Evolutionary conservation across 768 basidiomycete species (phyloP), one percentile per base, ranked within the genome.

Genomic region (Macrolepiota dolichaula): DNA sequence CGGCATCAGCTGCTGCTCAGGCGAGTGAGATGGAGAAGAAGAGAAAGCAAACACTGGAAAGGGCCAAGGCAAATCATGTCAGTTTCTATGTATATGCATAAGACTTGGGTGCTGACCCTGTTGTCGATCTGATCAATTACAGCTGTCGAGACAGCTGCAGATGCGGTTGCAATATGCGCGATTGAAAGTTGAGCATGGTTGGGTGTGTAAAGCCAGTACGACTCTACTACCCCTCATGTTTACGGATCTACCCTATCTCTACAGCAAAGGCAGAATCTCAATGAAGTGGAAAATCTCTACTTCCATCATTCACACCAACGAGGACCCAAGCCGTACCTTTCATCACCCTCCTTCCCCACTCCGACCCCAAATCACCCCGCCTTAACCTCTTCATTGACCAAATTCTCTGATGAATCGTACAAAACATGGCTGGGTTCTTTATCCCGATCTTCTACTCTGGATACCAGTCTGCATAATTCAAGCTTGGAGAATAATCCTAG

Each of bases 231-330:
- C 4, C 47, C 15, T 15, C 53, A 37, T 3, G 37, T 25, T 57
- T 32, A 57, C 50, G 27, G 35, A 24, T 38, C 52, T 61, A 50
- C 29, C 29, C 29, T 32, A 32, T 32, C 29, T 35, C 38, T 59
- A 13, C 68, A 90, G 89, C 87, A 89, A 85, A 82, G 85, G 61
- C 89, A 92, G 72, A 89, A 80, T 50, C 73, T 92, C 55, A 90
- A 88, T 67, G 90, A 92, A 73, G 90, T 92, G 4, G 90, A 92
- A 71, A 91, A 91, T 67, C 77, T 92, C 9, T 92, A 91, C 75
- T 91, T 91, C 67, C 86, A 85, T 52, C 86, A 88, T 68, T 87
- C 88, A 0, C 85, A 88, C 55, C 72, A 77, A 27, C 79, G 79
- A 59, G 73, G 74, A 32, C 66, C 73, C 24, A 72, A 72, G 42